Percentiles rank a stretch among this genome's conserved stretches.
Evolutionary conservation across 2,329 filamentous ascomycete species (phyloP).

Genomic region (Mollisia scopiformis): DNA sequence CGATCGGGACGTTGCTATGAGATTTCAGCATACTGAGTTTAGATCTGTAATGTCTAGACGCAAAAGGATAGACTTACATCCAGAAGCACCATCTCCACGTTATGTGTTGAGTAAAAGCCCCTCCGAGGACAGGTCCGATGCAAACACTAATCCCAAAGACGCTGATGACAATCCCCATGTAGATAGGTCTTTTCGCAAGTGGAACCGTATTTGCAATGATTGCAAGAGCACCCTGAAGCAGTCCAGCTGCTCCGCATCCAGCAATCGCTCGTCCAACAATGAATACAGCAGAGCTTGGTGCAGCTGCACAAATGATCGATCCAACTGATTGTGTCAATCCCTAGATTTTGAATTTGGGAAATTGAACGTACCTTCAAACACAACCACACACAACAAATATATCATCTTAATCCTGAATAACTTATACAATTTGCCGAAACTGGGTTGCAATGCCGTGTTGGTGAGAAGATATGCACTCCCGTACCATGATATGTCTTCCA

Average conservation of each 20-base stretch:
- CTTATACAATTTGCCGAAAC: background rate
- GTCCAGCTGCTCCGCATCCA: background rate
- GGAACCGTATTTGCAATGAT: background rate
- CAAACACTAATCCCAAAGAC: background rate
- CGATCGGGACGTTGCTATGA: too few species aligned
- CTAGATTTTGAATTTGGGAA: too few species aligned
- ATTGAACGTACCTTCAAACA: too few species aligned
- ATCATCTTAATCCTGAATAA: background rate
- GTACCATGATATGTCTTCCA: background rate
- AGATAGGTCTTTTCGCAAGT: background rate
- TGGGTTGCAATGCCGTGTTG: background rate
- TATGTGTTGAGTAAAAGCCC: background rate
- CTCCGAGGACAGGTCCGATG: background rate
- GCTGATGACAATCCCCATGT: background rate
- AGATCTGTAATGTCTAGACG: too few species aligned
- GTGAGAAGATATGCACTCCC: background rate
- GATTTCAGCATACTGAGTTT: too few species aligned
- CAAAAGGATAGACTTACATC: too few species aligned
- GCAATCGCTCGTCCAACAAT: background rate
- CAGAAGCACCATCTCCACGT: background rate
- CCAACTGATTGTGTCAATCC: too few species aligned
- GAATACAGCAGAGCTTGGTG: background rate
- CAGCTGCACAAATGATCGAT: background rate
- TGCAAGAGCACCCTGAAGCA: background rate
- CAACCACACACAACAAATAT: too few species aligned